A percentile compares a stretch with the other conserved stretches of the same genome.
phyloP scores from a whole-genome alignment of 2,329 filamentous ascomycete species.

The Biscogniauxia mediterranea region DNA sequence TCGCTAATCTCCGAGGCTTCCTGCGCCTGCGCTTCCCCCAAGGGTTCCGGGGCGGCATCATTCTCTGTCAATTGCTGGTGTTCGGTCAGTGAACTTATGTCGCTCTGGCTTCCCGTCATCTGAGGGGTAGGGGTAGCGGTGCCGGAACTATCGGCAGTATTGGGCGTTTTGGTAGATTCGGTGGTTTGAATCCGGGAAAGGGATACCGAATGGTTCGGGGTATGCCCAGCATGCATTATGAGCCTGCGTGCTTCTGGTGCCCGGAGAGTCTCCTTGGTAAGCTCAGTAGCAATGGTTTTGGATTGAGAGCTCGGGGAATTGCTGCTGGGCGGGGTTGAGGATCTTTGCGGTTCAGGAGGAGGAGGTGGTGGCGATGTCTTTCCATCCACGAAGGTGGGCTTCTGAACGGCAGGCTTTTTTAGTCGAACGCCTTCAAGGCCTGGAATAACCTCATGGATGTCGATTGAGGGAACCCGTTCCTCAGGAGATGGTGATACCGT shows the following conservation, averaged over 20 bases:
- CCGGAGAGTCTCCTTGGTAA: constrained; percentile 45
- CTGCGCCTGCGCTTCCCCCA: constrained; percentile 8
- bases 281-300: constrained; percentile 37
- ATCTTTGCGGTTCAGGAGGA: constrained; percentile 24
- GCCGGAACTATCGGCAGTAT: constrained; percentile 40
- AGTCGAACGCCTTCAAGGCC: constrained; percentile 60
- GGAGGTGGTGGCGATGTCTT: constrained; percentile 23
- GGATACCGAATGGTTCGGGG: constrained; percentile 55
- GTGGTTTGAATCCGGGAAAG: constrained; percentile 50
- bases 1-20: constrained; percentile 3
- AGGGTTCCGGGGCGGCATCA: constrained; percentile 11
- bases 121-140: constrained; percentile 37
- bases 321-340: constrained; percentile 29
- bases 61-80: constrained; percentile 13
- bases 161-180: constrained; percentile 39
- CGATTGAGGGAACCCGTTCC: constrained; percentile 47
- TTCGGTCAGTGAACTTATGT: constrained; percentile 15
- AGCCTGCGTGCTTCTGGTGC: constrained; percentile 51
- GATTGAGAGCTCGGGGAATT: constrained; percentile 25
- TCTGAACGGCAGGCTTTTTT: constrained; percentile 52
- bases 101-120: constrained; percentile 15
- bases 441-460: constrained; percentile 57
- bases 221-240: constrained; percentile 63
- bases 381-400: constrained; percentile 47
- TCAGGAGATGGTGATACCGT: constrained; percentile 16